Conservation (phyloP, 495 filamentous ascomycete genomes). For the Rhypophila decipiens region DNA sequence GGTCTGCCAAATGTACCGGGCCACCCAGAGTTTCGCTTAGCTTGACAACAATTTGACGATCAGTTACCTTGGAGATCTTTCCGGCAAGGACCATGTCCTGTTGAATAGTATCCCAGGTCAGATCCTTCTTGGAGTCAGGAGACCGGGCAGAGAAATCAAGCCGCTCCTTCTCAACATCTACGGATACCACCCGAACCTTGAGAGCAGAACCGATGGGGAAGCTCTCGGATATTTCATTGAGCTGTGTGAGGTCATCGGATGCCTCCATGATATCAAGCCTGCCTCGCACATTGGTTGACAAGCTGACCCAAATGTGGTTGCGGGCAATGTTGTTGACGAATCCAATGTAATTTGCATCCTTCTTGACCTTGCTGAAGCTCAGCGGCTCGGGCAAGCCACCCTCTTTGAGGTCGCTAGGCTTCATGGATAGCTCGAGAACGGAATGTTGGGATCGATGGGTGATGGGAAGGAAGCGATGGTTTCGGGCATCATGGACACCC, state of each 20-base stretch:
- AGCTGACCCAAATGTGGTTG: conserved; percentile 76
- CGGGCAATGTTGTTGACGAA: conserved; percentile 84
- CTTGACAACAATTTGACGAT: conserved; percentile 75
- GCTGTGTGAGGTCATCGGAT: conserved; percentile 71
- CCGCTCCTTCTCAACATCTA: conserved; percentile 65
- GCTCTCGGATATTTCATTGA: conserved; percentile 68
- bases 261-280: conserved; percentile 74
- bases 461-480: conserved; percentile 87
- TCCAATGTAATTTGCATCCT: conserved; percentile 63
- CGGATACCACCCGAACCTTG: conserved; percentile 64
- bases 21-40: conserved; percentile 70
- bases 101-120: conserved; percentile 62
- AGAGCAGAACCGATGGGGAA: conserved; percentile 87
- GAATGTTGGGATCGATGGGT: conserved; percentile 72
- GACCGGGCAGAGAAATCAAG: conserved; percentile 77
- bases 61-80: conserved; percentile 78
- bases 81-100: conserved; percentile 74
- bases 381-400: conserved; percentile 42
- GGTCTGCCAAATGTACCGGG: conserved; percentile 66
- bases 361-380: conserved; percentile 65
- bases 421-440: conserved; percentile 86
- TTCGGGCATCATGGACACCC: conserved; percentile 83
- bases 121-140: conserved; percentile 40
- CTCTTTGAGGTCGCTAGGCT: conserved; percentile 56
- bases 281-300: conserved; percentile 87